Evolutionary conservation across 208 protist species (phyloP).

Genomic region (Balamuthia mandrillaris): DNA sequence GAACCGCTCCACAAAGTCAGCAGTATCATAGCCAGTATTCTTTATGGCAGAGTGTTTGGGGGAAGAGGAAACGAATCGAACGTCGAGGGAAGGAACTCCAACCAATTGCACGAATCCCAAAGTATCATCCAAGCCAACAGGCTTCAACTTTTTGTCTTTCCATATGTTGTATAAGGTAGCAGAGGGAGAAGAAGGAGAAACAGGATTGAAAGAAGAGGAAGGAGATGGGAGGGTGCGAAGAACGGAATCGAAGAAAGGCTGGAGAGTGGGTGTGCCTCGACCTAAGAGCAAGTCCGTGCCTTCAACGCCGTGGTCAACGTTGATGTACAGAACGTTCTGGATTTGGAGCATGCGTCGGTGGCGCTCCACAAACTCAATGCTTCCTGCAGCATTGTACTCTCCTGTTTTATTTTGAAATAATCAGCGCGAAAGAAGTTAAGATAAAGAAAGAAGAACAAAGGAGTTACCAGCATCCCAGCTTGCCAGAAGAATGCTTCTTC

Average conservation of each 20-base stretch:
- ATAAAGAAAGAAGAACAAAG: too few relatives aligned
- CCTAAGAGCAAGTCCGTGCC: background rate
- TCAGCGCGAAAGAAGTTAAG: too few relatives aligned
- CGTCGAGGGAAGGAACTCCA: background rate
- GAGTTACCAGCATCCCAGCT: too few relatives aligned
- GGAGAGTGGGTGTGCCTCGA: conserved; percentile 6
- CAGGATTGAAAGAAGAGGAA: background rate
- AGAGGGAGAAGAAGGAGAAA: background rate
- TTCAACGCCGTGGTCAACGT: conserved; percentile 32
- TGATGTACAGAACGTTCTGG: conserved; percentile 27
- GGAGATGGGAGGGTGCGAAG: background rate
- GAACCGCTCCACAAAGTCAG: conserved; percentile 31
- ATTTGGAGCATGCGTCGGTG: background rate
- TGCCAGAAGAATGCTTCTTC: conserved; percentile 24
- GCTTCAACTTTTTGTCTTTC: too few relatives aligned
- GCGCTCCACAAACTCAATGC: conserved; percentile 31
- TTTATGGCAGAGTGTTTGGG: conserved; percentile 30
- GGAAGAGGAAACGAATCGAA: background rate
- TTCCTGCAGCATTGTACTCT: conserved; percentile 30
- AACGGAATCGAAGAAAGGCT: background rate
- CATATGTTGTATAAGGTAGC: too few relatives aligned
- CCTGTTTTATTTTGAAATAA: too few relatives aligned
- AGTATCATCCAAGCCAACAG: too few relatives aligned
- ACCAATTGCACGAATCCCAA: background rate
- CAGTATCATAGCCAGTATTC: conserved; percentile 34